Evolutionary conservation across 192 early-diverging fungal species (phyloP).

Genomic region (Chytriomyces sp.): DNA sequence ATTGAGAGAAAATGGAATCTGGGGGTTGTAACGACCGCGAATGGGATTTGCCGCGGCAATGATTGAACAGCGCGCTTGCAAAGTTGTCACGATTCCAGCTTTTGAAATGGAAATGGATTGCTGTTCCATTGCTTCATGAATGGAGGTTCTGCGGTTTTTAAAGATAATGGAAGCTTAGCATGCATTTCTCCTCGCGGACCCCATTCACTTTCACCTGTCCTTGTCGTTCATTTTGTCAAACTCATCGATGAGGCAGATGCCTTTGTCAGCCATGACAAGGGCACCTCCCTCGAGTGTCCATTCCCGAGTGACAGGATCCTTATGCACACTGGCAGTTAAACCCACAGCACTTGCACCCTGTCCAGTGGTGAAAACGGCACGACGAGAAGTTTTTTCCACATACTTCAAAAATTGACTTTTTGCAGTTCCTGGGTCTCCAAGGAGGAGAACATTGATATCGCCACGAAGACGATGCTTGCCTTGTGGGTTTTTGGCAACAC

Average conservation of each 20-base stretch:
- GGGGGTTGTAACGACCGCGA: slow-evolving; percentile 85
- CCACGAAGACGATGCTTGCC: slow-evolving; percentile 95
- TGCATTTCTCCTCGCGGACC: background rate
- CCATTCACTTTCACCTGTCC: slow-evolving; percentile 56
- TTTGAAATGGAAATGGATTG: slow-evolving; percentile 87
- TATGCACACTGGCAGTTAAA: slow-evolving; percentile 74
- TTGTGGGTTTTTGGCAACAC: slow-evolving; percentile 91
- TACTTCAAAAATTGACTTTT: slow-evolving; percentile 89
- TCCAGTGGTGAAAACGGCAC: slow-evolving; percentile 82
- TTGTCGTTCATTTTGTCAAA: slow-evolving; percentile 90
- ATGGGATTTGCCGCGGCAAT: slow-evolving; percentile 90
- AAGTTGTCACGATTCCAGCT: slow-evolving; percentile 81
- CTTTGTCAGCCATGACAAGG: slow-evolving; percentile 87
- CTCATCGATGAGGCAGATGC: slow-evolving; percentile 89
- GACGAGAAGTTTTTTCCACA: slow-evolving; percentile 76
- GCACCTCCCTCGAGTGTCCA: slow-evolving; percentile 83
- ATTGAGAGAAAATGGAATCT: slow-evolving; percentile 92
- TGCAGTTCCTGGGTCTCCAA: slow-evolving; percentile 85
- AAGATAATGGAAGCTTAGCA: background rate
- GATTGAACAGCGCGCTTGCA: slow-evolving; percentile 83
- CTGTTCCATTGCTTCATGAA: slow-evolving; percentile 94
- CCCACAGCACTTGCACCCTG: slow-evolving; percentile 73
- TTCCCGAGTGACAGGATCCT: slow-evolving; percentile 73
- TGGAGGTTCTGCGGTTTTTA: slow-evolving; percentile 70
- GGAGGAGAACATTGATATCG: slow-evolving; percentile 95